These are phyloP conservation scores for Leptographium wingfieldii DNA, from an alignment of 2,329 filamentous ascomycete genomes.

Conservation along the genomic window DNA sequence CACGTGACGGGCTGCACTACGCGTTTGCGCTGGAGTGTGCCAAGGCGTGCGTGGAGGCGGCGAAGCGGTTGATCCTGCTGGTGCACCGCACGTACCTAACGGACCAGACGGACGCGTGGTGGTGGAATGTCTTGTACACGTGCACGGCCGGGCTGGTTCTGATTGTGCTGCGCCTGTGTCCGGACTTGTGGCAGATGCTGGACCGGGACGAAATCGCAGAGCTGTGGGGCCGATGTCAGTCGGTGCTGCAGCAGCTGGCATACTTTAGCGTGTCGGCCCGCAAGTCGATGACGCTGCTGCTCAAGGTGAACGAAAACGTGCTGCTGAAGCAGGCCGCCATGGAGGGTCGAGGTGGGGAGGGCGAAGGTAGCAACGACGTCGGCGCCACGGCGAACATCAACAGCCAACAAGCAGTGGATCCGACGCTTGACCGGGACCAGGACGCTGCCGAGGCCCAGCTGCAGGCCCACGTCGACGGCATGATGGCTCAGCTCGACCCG, in stretches of 20 bases:
- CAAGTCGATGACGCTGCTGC: constrained; percentile 7
- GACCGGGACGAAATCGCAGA: constrained; percentile 2
- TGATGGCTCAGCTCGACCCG: constrained; percentile 4
- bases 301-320: constrained; percentile 6
- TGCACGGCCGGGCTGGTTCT: constrained; percentile 8
- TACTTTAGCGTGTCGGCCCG: constrained; percentile 5
- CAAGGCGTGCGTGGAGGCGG: constrained; percentile 6
- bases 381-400: too few relatives aligned
- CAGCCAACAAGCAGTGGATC: too few relatives aligned
- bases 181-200: constrained; percentile 5
- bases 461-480: background rate
- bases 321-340: constrained; percentile 5
- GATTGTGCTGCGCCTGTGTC: constrained; percentile 6
- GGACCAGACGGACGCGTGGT: constrained; percentile 5
- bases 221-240: constrained; percentile 7
- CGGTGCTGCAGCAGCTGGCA: constrained; percentile 6
- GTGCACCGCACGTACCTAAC: constrained; percentile 5
- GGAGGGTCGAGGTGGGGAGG: background rate
- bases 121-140: constrained; percentile 9
- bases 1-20: constrained; percentile 5
- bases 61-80: constrained; percentile 2
- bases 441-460: background rate
- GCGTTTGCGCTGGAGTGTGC: constrained; percentile 8
- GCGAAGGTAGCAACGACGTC: too few relatives aligned
- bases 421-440: background rate